Percentiles rank a stretch among this genome's conserved stretches.
phyloP scores from a whole-genome alignment of 1,284 basidiomycete species.

The Naganishia sp. region DNA sequence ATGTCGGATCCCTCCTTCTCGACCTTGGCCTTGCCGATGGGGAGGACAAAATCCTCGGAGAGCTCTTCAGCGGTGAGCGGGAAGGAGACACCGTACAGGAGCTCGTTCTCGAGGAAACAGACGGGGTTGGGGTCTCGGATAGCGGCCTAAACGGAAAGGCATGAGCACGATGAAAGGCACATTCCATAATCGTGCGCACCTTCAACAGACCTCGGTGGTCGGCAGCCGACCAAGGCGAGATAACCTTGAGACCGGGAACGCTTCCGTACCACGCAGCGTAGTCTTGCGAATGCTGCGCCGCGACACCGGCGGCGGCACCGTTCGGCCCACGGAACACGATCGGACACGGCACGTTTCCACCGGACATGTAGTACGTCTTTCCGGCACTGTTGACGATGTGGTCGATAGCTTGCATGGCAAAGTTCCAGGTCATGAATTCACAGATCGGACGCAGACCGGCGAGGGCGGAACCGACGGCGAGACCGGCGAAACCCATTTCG shows the following conservation, averaged over 20 bases:
- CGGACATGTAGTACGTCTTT: conserved; percentile 99
- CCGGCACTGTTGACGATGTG: conserved; percentile 99
- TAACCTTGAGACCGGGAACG: conserved; percentile 94
- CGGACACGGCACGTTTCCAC: conserved; percentile 95
- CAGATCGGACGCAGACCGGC: conserved; percentile 94
- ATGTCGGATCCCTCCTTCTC: conserved; percentile 90
- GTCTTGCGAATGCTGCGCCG: conserved; percentile 85
- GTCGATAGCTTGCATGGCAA: conserved; percentile 77
- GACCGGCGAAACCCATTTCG: conserved; percentile 97
- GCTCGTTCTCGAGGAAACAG: conserved; percentile 98
- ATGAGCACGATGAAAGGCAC: neutral
- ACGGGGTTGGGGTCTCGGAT: conserved; percentile 98
- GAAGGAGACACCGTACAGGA: conserved; percentile 96
- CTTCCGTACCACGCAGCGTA: conserved; percentile 94
- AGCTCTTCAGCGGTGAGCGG: conserved; percentile 92
- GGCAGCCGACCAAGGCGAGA: conserved; percentile 95
- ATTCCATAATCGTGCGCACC: conserved; percentile 55
- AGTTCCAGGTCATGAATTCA: conserved; percentile 77
- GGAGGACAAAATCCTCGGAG: conserved; percentile 89
- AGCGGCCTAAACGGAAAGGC: conserved; percentile 63
- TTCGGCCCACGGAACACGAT: conserved; percentile 99
- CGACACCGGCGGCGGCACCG: conserved; percentile 96
- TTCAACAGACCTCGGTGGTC: conserved; percentile 98
- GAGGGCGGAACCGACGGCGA: conserved; percentile 92
- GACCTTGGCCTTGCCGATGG: conserved; percentile 97